Percentiles rank a stretch among this genome's conserved stretches.
These are phyloP conservation scores for Aureobasidium melanogenum DNA, from an alignment of 2,329 filamentous ascomycete species.

Conservation along the genomic window DNA sequence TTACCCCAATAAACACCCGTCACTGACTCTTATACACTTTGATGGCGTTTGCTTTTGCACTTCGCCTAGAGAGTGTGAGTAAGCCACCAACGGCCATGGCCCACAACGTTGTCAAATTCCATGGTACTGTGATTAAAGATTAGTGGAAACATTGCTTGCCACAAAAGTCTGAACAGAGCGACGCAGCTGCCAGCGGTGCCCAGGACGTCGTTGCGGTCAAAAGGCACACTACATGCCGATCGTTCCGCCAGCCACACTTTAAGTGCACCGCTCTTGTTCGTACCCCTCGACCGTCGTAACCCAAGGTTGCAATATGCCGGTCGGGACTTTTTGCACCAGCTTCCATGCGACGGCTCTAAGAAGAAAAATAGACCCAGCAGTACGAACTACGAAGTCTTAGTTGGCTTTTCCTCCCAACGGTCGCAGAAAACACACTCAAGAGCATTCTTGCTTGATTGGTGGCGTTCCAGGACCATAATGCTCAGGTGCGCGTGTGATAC, in stretches of 20 bases:
- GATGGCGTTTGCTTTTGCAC: constrained; percentile 4
- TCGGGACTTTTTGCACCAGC: constrained; percentile 9
- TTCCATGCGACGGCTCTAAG: not conserved
- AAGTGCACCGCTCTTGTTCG: constrained; percentile 1
- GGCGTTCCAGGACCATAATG: not conserved
- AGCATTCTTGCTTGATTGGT: not conserved
- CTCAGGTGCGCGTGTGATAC: constrained; percentile 5
- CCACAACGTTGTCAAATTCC: constrained; percentile 1
- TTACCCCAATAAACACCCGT: not conserved
- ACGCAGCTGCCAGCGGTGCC: not conserved
- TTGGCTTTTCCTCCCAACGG: not conserved
- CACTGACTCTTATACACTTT: constrained; percentile 9
- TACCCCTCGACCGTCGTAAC: not conserved
- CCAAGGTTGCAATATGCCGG: constrained; percentile 5
- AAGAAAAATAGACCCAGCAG: not conserved
- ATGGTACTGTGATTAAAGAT: constrained; percentile 4
- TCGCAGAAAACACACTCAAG: not conserved
- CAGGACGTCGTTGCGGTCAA: constrained; percentile 9
- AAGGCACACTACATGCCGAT: constrained; percentile 10
- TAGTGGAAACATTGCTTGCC: constrained; percentile 4
- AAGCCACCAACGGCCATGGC: not conserved
- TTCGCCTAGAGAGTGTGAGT: not conserved
- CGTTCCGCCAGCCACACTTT: constrained; percentile 10
- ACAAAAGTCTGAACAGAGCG: not conserved
- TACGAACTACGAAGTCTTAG: not conserved